Conservation (phyloP, 2,329 filamentous ascomycete genomes). For the Fusarium tricinctum region DNA sequence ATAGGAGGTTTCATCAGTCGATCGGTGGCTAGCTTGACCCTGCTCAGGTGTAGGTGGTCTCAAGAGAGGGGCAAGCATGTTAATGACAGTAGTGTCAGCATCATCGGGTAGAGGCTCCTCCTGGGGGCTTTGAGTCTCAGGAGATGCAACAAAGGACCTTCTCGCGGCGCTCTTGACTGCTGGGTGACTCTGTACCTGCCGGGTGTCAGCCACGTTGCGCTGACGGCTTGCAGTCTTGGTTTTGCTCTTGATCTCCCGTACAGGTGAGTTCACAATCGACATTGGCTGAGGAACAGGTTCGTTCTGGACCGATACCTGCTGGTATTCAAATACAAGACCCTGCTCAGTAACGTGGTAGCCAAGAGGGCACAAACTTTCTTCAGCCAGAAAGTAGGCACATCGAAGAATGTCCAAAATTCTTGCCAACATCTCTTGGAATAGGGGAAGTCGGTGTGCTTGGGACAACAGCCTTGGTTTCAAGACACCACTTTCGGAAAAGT, state of each 20-base stretch:
- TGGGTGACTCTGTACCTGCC: slow-evolving; percentile 21
- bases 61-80: slow-evolving; percentile 65
- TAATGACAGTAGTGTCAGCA: slow-evolving; percentile 59
- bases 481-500: slow-evolving; percentile 53
- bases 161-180: slow-evolving; percentile 10
- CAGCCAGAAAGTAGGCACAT: slow-evolving; percentile 63
- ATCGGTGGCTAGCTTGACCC: slow-evolving; percentile 49
- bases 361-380: slow-evolving; percentile 59
- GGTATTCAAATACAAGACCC: slow-evolving; percentile 54
- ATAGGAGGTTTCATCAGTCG: slow-evolving; percentile 62
- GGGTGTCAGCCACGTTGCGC: slow-evolving; percentile 24
- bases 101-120: slow-evolving; percentile 46
- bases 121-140: slow-evolving; percentile 19
- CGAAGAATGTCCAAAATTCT: slow-evolving; percentile 64
- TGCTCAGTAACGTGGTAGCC: slow-evolving; percentile 47
- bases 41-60: slow-evolving; percentile 61
- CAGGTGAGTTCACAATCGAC: slow-evolving; percentile 37
- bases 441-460: slow-evolving; percentile 51
- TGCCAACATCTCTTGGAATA: slow-evolving; percentile 58
- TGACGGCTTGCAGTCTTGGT: slow-evolving; percentile 20
- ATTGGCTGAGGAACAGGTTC: slow-evolving; percentile 23
- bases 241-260: slow-evolving; percentile 21
- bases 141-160: slow-evolving; percentile 21
- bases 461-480: slow-evolving; percentile 58
- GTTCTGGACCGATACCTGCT: slow-evolving; percentile 24